phyloP scores from a whole-genome alignment of 73 alveolate species.

The Paramecium sexaurelia region DNA sequence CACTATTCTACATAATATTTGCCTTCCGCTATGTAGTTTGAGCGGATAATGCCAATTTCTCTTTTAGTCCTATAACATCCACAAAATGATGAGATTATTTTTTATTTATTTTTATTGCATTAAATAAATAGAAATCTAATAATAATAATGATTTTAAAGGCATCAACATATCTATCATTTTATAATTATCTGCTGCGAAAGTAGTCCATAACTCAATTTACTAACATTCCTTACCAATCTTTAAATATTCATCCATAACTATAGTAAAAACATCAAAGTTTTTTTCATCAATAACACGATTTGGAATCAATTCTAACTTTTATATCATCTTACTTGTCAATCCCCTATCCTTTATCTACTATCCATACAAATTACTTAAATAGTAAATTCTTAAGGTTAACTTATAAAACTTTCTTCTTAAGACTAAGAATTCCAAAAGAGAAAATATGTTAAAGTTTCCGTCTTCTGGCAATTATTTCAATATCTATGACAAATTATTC shows the following conservation, averaged over 20 bases:
- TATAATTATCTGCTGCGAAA: conserved; percentile 1
- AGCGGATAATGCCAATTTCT: not conserved
- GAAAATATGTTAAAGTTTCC: conserved; percentile 44
- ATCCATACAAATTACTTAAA: not conserved
- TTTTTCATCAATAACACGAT: not conserved
- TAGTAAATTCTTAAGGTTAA: conserved; percentile 15
- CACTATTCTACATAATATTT: not conserved
- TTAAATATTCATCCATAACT: conserved; percentile 32
- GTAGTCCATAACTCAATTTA: not conserved
- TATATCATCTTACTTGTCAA: not conserved
- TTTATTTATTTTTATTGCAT: conserved; percentile 3
- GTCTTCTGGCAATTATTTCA: conserved; percentile 17
- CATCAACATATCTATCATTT: not conserved
- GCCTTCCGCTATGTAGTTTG: not conserved
- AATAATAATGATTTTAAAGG: not conserved
- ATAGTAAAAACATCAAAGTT: conserved; percentile 17
- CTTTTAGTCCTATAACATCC: conserved; percentile 8
- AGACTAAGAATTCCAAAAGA: not conserved
- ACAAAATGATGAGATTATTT: not conserved
- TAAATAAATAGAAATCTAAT: conserved; percentile 37
- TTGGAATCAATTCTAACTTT: not conserved
- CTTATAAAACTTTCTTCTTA: not conserved
- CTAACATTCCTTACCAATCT: conserved; percentile 29
- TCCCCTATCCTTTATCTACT: not conserved
- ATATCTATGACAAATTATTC: not conserved